Conservation (phyloP, 225 moss, liverwort and hornwort species). For the Lunularia cruciata region DNA sequence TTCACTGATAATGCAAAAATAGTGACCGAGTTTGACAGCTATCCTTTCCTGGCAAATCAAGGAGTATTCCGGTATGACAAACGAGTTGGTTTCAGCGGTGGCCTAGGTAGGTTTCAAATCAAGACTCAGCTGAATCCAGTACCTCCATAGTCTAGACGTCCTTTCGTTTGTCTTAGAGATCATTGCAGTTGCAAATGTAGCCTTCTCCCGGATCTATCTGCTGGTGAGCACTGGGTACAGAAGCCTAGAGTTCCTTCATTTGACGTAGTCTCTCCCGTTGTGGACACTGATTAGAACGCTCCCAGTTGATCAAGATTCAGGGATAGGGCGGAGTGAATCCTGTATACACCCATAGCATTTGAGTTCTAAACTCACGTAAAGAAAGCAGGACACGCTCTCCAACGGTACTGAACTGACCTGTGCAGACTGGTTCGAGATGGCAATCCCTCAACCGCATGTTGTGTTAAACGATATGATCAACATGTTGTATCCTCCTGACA, state of each 20-base stretch:
- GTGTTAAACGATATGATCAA: conserved; percentile 34
- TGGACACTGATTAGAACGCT: too few relatives aligned
- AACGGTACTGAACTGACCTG: too few relatives aligned
- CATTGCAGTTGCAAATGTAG: too few relatives aligned
- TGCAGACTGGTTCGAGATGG: conserved; percentile 40
- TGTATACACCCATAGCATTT: too few relatives aligned
- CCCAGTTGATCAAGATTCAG: too few relatives aligned
- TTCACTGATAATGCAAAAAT: conserved; percentile 29
- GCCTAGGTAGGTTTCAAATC: conserved; percentile 24
- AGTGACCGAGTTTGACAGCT: not conserved
- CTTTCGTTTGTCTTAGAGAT: not conserved
- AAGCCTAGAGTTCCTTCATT: too few relatives aligned
- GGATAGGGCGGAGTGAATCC: too few relatives aligned
- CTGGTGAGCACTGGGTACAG: too few relatives aligned
- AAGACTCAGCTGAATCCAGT: not conserved
- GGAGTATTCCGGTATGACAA: conserved; percentile 35
- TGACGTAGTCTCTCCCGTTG: too few relatives aligned
- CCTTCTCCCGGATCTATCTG: too few relatives aligned
- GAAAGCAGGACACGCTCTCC: too few relatives aligned
- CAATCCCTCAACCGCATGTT: conserved; percentile 38
- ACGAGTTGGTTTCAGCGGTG: conserved; percentile 17
- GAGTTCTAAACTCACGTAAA: too few relatives aligned
- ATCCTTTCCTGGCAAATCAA: conserved; percentile 12
- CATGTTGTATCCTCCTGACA: conserved; percentile 28
- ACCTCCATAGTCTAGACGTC: not conserved